Evolutionary conservation across 2,329 filamentous ascomycete genomes (phyloP), one percentile per base, ranked within the genome.

Genomic region (Pseudocercospora vitis): DNA sequence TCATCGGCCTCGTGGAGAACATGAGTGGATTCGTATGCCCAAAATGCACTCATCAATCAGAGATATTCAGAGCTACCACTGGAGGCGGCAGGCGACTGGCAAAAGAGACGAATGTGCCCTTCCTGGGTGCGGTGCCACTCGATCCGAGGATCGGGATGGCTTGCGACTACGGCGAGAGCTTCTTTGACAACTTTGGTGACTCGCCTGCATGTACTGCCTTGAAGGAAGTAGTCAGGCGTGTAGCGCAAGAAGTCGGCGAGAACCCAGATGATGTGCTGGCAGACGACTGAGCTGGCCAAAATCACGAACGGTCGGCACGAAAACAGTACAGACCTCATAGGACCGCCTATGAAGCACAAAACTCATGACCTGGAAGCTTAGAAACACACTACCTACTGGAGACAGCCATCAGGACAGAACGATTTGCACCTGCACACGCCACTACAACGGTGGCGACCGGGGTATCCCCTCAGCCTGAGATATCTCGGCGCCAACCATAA

Each of bases 21-120:
- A 99, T 99, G 94, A 89, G 86, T 54, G 90, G 91, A 3, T 99
- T 97, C 65, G 91, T 99, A 49, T 99, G 94, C 68, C 91, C 91
- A 7, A 92, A 89, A 52, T 99, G 94, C 73, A 88, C 84, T 50
- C 85, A 91, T 51, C 78, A 83, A 65, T 81, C 78, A 65, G 84
- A 95, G 70, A 96, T 99, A 46, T 99, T 99, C 76, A 81, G 84
- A 63, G 85, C 94, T 8, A 95, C 89, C 7, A 99, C 94, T 0
- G 94, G 94, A 7, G 94, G 95, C 16, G 94, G 89, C 2, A 79
- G 80, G 52, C 84, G 82, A 35, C 72, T 99, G 60, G 92, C 94
- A 1, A 79, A 87, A 69, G 92, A 97, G 71, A 90, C 92, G 80
- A 82, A 81, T 1, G 88, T 99, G 11, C 89, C 89, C 0, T 99